phyloP scores from a whole-genome alignment of 306 rosid genomes.

The Casuarina glauca region DNA sequence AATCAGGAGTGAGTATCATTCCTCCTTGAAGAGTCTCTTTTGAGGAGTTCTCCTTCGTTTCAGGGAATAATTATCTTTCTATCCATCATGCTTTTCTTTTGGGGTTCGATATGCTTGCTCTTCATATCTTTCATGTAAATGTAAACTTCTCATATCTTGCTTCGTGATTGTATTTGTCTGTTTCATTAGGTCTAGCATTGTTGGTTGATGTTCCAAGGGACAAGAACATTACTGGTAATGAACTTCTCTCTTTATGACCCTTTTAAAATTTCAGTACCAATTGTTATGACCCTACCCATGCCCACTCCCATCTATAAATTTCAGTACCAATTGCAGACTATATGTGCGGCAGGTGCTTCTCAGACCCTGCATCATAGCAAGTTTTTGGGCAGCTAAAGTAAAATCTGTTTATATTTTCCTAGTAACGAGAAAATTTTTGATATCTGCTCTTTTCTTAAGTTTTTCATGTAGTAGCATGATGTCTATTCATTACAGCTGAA shows the following conservation, averaged over 20 bases:
- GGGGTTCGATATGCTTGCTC: not conserved
- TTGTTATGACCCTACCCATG: not conserved
- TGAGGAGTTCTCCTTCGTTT: too few species aligned
- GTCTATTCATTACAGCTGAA: conserved; percentile 53
- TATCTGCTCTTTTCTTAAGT: conserved; percentile 1
- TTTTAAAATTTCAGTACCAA: too few species aligned
- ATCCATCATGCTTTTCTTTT: not conserved
- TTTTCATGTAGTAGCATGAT: not conserved
- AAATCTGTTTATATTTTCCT: not conserved
- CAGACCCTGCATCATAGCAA: not conserved
- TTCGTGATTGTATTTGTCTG: conserved; percentile 5
- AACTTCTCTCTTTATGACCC: not conserved
- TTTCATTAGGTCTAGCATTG: conserved; percentile 61
- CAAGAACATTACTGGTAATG: conserved; percentile 75
- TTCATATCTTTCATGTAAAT: not conserved
- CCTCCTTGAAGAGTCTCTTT: too few species aligned
- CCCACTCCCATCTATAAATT: not conserved
- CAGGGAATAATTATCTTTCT: too few species aligned
- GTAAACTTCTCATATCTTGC: not conserved
- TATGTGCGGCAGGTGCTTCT: not conserved
- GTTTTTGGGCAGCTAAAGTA: not conserved
- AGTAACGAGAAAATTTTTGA: not conserved
- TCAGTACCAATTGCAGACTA: too few species aligned
- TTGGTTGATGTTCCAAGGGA: conserved; percentile 83
- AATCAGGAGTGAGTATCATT: too few species aligned